Base-by-base conservation (phyloP, 768 basidiomycete species). In the Lentinula guzmanii region DNA sequence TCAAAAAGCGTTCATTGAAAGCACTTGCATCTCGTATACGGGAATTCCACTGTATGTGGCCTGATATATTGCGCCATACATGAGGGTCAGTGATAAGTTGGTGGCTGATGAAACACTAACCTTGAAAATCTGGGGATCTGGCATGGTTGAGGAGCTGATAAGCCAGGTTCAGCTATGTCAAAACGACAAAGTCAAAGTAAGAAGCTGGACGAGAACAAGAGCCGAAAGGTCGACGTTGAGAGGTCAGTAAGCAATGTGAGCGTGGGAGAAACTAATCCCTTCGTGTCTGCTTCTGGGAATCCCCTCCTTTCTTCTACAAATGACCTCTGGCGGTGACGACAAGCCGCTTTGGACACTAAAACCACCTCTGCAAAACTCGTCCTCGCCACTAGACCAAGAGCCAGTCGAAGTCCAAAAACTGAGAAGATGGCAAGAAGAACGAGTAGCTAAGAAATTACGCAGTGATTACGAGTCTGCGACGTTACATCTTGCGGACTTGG, bases 1-100 rank as follows among this genome's bases (percentile, higher is more conserved):
- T 48, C 16, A 48, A 21, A 48, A 70, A 66, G 54, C 37, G 37
- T 39, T 39, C 37, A 39, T 8, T 39, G 9, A 39, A 39, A 54
- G 33, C 41, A 78, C 89, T 69, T 71, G 93, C 92, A 94, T 93
- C 76, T 94, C 92, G 67, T 91, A 94, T 48, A 94, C 92, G 65
- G 92, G 92, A 66, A 94, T 93, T 48, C 92, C 93, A 74, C 93
- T 94, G 72, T 94, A 94, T 21, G 92, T 94, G 62, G 92, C 92
- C 92, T 94, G 70, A 39, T 65, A 59, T 39, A 61, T 24, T 13
- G 67, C 58, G 64, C 65, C 64, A 67, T 66, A 68, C n/a, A 28
- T n/a, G 43, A 46, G 34, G 16, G 31, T 34, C 13, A 28, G 11
- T 18, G 31, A 24, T 67, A 68, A 71, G 63, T 66, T 60, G 61